phyloP scores from a whole-genome alignment of 352 stramenopile genomes.

The Phytophthora macrochlamydospora region DNA sequence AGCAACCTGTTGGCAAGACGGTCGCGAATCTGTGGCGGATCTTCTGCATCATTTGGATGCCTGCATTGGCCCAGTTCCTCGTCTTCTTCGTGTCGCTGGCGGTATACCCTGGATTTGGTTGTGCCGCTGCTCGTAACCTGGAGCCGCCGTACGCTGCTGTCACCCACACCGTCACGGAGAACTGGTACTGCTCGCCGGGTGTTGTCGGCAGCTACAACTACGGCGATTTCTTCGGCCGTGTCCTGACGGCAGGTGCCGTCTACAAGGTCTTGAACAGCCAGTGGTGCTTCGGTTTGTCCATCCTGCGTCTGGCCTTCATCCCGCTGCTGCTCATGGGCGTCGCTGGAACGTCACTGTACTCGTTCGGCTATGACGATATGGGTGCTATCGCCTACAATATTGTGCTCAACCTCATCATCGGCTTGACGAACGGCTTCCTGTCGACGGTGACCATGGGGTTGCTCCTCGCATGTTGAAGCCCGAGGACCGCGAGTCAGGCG shows the following conservation, averaged over 20 bases:
- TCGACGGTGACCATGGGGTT: conserved; percentile 69
- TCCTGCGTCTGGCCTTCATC: conserved; percentile 56
- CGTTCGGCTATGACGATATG: conserved; percentile 42
- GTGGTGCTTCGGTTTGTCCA: conserved; percentile 39
- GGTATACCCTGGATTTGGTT: conserved; percentile 58
- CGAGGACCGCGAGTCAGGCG: conserved; percentile 58
- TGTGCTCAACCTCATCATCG: conserved; percentile 51
- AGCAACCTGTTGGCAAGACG: conserved; percentile 28
- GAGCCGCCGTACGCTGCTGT: conserved; percentile 25
- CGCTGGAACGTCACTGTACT: conserved; percentile 56
- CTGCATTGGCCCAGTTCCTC: conserved; percentile 54
- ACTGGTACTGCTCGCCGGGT: conserved; percentile 59
- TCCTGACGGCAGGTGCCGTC: conserved; percentile 44
- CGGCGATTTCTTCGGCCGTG: conserved; percentile 59
- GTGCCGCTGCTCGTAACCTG: conserved; percentile 40
- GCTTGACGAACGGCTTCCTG: conserved; percentile 54
- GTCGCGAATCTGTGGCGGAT: conserved; percentile 53
- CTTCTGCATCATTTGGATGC: conserved; percentile 59
- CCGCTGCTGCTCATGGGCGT: conserved; percentile 67
- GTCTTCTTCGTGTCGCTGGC: conserved; percentile 65
- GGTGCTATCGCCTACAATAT: conserved; percentile 44
- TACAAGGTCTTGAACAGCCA: conserved; percentile 62
- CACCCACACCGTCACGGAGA: conserved; percentile 16
- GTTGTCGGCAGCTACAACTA: conserved; percentile 68
- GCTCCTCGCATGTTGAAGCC: conserved; percentile 52